Evolutionary conservation across 2,329 filamentous ascomycete species (phyloP).

Genomic region (Phialocephala subalpina): DNA sequence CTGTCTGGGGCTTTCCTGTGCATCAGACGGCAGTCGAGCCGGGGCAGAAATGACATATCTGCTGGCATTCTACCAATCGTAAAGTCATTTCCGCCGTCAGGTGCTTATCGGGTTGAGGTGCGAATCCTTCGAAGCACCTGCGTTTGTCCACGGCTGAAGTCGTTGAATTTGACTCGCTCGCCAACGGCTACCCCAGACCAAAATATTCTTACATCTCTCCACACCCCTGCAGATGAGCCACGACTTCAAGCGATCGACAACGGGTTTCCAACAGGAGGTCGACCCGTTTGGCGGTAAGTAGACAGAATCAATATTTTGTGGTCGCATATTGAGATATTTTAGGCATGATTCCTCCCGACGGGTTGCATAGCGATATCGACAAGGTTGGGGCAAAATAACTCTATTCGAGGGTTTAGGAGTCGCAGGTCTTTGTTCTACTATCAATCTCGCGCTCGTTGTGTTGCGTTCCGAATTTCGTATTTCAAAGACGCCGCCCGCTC

Average conservation of each 20-base stretch:
- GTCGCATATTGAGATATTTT: conserved; percentile 5
- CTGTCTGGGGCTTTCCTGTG: background rate
- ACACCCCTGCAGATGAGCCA: conserved; percentile 2
- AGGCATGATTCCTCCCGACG: background rate
- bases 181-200: background rate
- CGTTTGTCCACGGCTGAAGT: background rate
- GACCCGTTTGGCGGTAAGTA: background rate
- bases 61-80: background rate
- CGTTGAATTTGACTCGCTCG: background rate
- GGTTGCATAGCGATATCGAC: background rate
- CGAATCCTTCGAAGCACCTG: conserved; percentile 1
- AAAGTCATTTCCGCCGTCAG: background rate
- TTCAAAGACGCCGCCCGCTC: background rate
- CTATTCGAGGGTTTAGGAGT: conserved; percentile 5
- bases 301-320: conserved; percentile 1
- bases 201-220: background rate
- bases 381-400: background rate
- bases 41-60: background rate
- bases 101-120: background rate
- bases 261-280: background rate
- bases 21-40: background rate
- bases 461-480: background rate
- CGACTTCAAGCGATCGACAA: background rate
- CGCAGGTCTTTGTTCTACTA: background rate
- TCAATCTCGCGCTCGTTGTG: background rate